Evolutionary conservation across 2,329 filamentous ascomycete species (phyloP), one percentile per base, ranked within the genome.

Genomic region (Trichoderma guizhouense): DNA sequence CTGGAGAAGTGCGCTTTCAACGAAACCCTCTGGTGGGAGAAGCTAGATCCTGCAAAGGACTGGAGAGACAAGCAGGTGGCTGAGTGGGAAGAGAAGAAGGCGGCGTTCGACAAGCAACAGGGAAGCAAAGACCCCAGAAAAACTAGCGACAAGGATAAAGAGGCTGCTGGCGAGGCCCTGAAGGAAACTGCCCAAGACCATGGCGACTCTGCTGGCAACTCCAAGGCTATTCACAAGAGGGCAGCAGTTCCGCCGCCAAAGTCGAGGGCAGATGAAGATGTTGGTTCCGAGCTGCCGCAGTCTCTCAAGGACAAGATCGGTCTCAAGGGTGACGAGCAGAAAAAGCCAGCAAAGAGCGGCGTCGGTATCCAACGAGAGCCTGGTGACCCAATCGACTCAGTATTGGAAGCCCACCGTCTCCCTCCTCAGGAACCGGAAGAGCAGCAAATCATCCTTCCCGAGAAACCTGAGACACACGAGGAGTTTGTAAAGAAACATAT

Each of bases 401-500:
- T 73, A 14, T 26, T 73, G 30, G 72, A 73, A 51, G 72, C 72
- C 30, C 61, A 73, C 32, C 69, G 72, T 9, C 55, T 73, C 11
- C 72, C 72, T 12, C 66, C 66, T 15, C 57, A 62, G 26, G 66
- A 69, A 6, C 39, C 39, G 7, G 36, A 61, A 14, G 36, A 69
- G 15, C 66, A 67, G 26, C 47, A 70, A 60, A 30, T 70, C 9
- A 18, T 69, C 7, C 24, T 70, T 11, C 21, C 71, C 3, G n/a
- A 30, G 5, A 80, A 81, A 60, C 88, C 88, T 0, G 74, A 82
- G 32, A 85, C 84, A 1, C 89, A 91, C 74, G 78, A 85, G 65
- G 87, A 91, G 74, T 90, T 81, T 70, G 85, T 90, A 15, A 75
- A 82, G 64, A 72, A 80, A 3, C 83, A 80, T 28, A 83, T 91